Percentiles rank a stretch among this genome's conserved stretches.
Conservation (phyloP, 192 early-diverging fungal genomes). For the Coemansia sp. region DNA sequence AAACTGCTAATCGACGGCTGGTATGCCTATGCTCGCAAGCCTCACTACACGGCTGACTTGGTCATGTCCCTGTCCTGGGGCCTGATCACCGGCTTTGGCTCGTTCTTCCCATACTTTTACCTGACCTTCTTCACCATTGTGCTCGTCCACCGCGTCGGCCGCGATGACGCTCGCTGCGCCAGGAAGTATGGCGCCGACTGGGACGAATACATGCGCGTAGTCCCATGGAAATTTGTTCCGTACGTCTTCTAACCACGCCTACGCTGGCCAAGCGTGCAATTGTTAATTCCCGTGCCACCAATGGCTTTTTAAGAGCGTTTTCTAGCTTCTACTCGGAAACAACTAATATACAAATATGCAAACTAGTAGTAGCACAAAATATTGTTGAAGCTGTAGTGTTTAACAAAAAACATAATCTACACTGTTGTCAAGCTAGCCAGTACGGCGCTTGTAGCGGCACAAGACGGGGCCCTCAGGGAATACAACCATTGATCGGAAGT, state of each 20-base stretch:
- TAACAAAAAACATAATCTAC: not conserved
- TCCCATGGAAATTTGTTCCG: constrained; percentile 86
- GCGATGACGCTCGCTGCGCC: constrained; percentile 86
- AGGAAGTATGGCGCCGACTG: constrained; percentile 94
- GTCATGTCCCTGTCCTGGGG: constrained; percentile 90
- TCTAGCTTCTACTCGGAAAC: not conserved
- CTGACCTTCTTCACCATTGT: constrained; percentile 88
- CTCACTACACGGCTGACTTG: constrained; percentile 95
- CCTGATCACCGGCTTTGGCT: constrained; percentile 78
- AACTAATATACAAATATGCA: not conserved
- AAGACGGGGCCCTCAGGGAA: constrained; percentile 69
- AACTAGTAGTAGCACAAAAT: not conserved
- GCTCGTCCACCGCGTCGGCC: constrained; percentile 81
- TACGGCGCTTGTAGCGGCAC: constrained; percentile 52
- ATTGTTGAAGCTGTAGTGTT: not conserved
- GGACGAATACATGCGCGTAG: constrained; percentile 80
- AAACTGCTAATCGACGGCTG: constrained; percentile 83
- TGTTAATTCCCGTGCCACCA: not conserved
- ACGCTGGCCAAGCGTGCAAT: not conserved
- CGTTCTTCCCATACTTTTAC: constrained; percentile 92
- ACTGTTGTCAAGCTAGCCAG: not conserved
- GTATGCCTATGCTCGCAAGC: constrained; percentile 91
- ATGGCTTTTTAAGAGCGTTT: not conserved
- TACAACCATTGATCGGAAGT: constrained; percentile 91
- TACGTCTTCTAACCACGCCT: constrained; percentile 56